phyloP scores from a whole-genome alignment of 139 green algal species.

The Trebouxia sp. region DNA sequence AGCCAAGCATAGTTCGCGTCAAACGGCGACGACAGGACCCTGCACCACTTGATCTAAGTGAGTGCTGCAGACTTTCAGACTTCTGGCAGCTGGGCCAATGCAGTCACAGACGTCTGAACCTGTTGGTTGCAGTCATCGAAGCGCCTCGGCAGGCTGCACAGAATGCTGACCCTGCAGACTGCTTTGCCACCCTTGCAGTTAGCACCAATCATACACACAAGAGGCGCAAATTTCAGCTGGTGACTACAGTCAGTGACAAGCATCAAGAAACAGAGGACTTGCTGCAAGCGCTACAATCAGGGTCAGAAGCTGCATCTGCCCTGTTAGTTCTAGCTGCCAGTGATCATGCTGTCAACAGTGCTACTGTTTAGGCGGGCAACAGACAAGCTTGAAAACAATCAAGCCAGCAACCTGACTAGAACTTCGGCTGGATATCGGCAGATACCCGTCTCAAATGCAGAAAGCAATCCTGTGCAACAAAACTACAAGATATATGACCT shows the following conservation, averaged over 20 bases:
- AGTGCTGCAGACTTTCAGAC: too few relatives aligned
- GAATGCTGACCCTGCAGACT: too few relatives aligned
- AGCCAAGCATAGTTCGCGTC: background rate
- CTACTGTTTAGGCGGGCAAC: too few relatives aligned
- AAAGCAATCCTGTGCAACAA: background rate
- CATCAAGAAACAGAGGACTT: background rate
- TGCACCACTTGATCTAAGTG: background rate
- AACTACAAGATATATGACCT: conserved; percentile 1
- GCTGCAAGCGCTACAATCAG: background rate
- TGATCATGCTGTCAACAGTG: too few relatives aligned
- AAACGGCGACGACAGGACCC: background rate
- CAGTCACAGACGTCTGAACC: background rate
- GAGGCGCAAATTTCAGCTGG: background rate
- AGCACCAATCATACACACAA: too few relatives aligned
- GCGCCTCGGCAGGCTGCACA: too few relatives aligned
- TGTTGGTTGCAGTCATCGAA: background rate
- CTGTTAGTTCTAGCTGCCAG: too few relatives aligned
- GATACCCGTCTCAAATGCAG: background rate
- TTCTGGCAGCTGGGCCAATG: too few relatives aligned
- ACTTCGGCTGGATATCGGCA: background rate
- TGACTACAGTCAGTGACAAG: background rate
- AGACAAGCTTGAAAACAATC: too few relatives aligned
- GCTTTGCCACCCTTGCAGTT: too few relatives aligned
- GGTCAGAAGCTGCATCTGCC: too few relatives aligned
- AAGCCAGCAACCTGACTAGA: too few relatives aligned